Base-by-base conservation (phyloP, 352 stramenopile species). In the Pythium sukuiense region DNA sequence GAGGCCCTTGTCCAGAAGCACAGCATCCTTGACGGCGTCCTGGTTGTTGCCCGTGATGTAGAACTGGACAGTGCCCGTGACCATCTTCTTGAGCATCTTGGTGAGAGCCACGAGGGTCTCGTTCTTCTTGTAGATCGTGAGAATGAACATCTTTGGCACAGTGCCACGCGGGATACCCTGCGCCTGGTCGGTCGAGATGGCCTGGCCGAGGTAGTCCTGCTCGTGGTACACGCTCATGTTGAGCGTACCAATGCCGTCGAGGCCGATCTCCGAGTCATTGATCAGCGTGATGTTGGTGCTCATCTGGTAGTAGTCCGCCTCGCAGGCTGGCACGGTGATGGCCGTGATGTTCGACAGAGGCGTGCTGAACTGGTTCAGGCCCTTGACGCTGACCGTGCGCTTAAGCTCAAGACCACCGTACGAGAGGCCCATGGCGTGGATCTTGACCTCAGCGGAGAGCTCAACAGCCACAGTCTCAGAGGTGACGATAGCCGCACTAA, bases 141-240 rank as follows among this genome's bases (percentile, higher is more conserved):
- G 61, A 29, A 66, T 29, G 27, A 66, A 59, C 48, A 54, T 39
- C 59, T 59, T 66, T 4, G 59, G 59, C 48, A 58, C 48, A n/a
- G 24, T 16, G 39, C 61, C 61, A 24, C 61, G 61, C 30, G 61
- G 61, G 43, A 67, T 67, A n/a, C 61, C 61, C 26, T 52, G n/a
- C 18, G 61, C 35, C 14, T 30, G 52, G 54, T 63, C 50, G 20
- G 45, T 77, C 63, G 8, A 79, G 35, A 66, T 66, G 72, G 39
- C 77, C 60, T 89, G 87, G 14, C 83, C 83, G 45, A 92, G 61
- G 67, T 87, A 92, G 29, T 76, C 71, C 35, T 85, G 55, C 14
- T 71, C 66, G 65, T 82, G 86, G 75, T 89, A 89, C 30, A 92
- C 63, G 24, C 69, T 88, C 68, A 92, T 68, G 70, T 90, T 92